Evolutionary conservation across 371 early-diverging fungal genomes (phyloP).

Genomic region (Chytridium lagenaria): DNA sequence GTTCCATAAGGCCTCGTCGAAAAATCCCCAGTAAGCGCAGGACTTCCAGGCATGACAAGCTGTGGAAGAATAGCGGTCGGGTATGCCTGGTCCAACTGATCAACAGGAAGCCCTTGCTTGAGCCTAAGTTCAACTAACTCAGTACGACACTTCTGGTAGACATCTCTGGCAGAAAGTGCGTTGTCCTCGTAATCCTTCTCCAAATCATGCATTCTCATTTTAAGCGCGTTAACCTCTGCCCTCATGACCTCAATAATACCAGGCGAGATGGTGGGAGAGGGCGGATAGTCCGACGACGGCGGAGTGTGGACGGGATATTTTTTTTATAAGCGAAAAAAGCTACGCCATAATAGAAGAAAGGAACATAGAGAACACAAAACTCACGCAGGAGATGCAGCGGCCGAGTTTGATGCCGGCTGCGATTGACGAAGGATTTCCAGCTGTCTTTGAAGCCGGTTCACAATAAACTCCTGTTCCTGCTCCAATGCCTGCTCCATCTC

Average conservation of each 20-base stretch:
- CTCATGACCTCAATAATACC: slow-evolving; percentile 20
- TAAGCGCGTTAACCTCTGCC: slow-evolving; percentile 17
- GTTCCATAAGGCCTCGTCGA: not conserved
- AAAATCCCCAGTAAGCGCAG: slow-evolving; percentile 4
- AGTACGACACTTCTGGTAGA: not conserved
- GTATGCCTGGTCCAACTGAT: not conserved
- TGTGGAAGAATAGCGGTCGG: not conserved
- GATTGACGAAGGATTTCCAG: slow-evolving; percentile 15
- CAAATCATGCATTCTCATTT: not conserved
- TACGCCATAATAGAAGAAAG: not conserved
- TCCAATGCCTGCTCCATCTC: slow-evolving; percentile 50
- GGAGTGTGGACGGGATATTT: slow-evolving; percentile 23
- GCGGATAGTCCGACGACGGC: slow-evolving; percentile 14
- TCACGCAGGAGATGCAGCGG: slow-evolving; percentile 10
- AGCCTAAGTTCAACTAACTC: slow-evolving; percentile 8
- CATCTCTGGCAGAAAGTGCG: not conserved
- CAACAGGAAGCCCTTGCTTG: not conserved
- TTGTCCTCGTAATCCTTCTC: slow-evolving; percentile 23
- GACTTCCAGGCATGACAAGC: not conserved
- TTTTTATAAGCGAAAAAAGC: no score
- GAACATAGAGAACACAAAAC: not conserved
- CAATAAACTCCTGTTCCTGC: slow-evolving; percentile 50
- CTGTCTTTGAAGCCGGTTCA: slow-evolving; percentile 43
- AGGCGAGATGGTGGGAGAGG: slow-evolving; percentile 16
- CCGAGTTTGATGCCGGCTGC: not conserved